A percentile compares a stretch with the other conserved stretches of the same genome.
These are phyloP conservation scores for Cercospora nicotianae DNA, from an alignment of 2,329 filamentous ascomycete genomes.

Conservation along the genomic window DNA sequence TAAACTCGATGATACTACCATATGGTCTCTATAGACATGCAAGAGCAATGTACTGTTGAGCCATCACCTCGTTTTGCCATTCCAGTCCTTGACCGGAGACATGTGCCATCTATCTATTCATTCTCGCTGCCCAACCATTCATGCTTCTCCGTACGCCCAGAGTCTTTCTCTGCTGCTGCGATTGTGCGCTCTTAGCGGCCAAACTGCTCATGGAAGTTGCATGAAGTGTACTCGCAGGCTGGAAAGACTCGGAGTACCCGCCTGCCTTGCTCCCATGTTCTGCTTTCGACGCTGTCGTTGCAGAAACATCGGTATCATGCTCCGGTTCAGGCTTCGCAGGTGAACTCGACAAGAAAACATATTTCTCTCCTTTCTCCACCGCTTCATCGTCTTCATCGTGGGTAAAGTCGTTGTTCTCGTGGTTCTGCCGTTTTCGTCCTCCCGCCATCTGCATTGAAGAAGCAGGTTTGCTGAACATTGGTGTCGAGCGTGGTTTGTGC, in stretches of 20 bases:
- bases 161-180: constrained; percentile 45
- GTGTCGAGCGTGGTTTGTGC: constrained; percentile 27
- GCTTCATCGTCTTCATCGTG: background rate
- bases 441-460: constrained; percentile 6
- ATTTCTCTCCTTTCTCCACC: constrained; percentile 42
- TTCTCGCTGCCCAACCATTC: constrained; percentile 47
- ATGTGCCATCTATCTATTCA: background rate
- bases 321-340: constrained; percentile 39
- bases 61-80: background rate
- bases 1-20: no score
- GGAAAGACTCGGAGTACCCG: constrained; percentile 25
- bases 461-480: constrained; percentile 39
- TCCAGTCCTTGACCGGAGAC: background rate
- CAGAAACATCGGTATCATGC: background rate
- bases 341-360: constrained; percentile 51
- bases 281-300: background rate
- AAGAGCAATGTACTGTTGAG: no score
- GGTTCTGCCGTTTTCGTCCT: constrained; percentile 15
- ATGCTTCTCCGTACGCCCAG: constrained; percentile 53
- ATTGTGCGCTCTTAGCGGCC: background rate
- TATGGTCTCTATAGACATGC: no score
- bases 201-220: constrained; percentile 44
- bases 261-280: background rate
- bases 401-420: background rate
- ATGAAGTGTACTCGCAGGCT: constrained; percentile 46